Evolutionary conservation across 768 basidiomycete species (phyloP).

Genomic region (Rossbeevera mucosa): DNA sequence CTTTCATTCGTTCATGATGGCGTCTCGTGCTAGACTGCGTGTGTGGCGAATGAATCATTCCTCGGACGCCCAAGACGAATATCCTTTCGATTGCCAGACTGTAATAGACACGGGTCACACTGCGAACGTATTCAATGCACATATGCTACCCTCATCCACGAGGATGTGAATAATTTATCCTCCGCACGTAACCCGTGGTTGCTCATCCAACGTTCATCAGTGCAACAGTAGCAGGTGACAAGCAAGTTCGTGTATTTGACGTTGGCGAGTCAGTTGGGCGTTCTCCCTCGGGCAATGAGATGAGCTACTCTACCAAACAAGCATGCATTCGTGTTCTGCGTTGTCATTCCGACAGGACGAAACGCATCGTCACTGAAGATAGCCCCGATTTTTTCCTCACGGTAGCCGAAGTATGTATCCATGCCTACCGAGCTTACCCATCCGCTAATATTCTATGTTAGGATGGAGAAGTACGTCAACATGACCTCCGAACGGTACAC

Average conservation of each 20-base stretch:
- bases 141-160: slow-evolving; percentile 75
- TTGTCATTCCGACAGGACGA: slow-evolving; percentile 72
- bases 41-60: slow-evolving; percentile 66
- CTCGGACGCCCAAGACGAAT: slow-evolving; percentile 39
- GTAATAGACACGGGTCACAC: slow-evolving; percentile 77
- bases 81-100: slow-evolving; percentile 60
- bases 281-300: slow-evolving; percentile 40
- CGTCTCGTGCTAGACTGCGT: slow-evolving; percentile 49
- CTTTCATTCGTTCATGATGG: slow-evolving; percentile 4
- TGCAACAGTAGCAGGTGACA: slow-evolving; percentile 71
- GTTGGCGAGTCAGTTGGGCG: slow-evolving; percentile 42
- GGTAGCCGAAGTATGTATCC: slow-evolving; percentile 61
- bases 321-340: slow-evolving; percentile 50
- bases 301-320: slow-evolving; percentile 42
- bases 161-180: slow-evolving; percentile 54
- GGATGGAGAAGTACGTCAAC: slow-evolving; percentile 87
- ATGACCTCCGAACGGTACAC: slow-evolving; percentile 72
- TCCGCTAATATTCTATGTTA: slow-evolving; percentile 30
- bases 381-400: slow-evolving; percentile 74
- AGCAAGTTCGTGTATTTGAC: slow-evolving; percentile 76
- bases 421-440: neutral
- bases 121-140: slow-evolving; percentile 81
- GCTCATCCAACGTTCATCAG: slow-evolving; percentile 32
- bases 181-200: slow-evolving; percentile 3
- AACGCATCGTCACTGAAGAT: slow-evolving; percentile 75